phyloP scores from a whole-genome alignment of 2,329 filamentous ascomycete genomes.

The Dactylellina leptospora region DNA sequence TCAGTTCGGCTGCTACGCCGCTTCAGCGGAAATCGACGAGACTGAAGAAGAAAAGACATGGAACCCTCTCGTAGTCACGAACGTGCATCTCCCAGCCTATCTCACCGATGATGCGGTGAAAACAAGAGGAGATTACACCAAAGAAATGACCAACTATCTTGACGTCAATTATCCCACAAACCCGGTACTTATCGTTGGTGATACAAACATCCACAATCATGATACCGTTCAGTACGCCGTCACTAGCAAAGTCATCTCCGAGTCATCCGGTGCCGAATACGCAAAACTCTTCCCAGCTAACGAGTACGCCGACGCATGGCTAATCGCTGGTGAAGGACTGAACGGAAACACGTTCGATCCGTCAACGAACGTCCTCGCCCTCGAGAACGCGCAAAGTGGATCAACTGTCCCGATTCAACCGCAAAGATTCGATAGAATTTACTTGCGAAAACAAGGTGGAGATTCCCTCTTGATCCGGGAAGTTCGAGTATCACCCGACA shows the following conservation, averaged over 20 bases:
- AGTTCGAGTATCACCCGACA: conserved; percentile 8
- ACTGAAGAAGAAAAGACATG: conserved; percentile 56
- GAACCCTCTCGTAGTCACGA: conserved; percentile 65
- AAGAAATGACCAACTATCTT: conserved; percentile 65
- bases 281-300: conserved; percentile 65
- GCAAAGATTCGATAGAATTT: conserved; percentile 73
- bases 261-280: conserved; percentile 66
- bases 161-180: conserved; percentile 61
- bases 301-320: conserved; percentile 62
- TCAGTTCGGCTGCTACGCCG: conserved; percentile 57
- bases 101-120: conserved; percentile 69
- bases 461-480: conserved; percentile 47
- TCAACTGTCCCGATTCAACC: conserved; percentile 64
- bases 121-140: conserved; percentile 68
- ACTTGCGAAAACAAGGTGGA: conserved; percentile 63
- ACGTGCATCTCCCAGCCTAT: conserved; percentile 71
- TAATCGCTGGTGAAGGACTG: conserved; percentile 64
- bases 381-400: conserved; percentile 63
- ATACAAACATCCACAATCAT: conserved; percentile 71
- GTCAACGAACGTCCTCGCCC: conserved; percentile 67
- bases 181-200: conserved; percentile 69
- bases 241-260: conserved; percentile 66
- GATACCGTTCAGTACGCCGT: conserved; percentile 67
- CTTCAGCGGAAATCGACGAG: conserved; percentile 54
- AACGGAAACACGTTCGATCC: conserved; percentile 74